Evolutionary conservation across 768 basidiomycete genomes (phyloP).

Genomic region (Mycena rosella): DNA sequence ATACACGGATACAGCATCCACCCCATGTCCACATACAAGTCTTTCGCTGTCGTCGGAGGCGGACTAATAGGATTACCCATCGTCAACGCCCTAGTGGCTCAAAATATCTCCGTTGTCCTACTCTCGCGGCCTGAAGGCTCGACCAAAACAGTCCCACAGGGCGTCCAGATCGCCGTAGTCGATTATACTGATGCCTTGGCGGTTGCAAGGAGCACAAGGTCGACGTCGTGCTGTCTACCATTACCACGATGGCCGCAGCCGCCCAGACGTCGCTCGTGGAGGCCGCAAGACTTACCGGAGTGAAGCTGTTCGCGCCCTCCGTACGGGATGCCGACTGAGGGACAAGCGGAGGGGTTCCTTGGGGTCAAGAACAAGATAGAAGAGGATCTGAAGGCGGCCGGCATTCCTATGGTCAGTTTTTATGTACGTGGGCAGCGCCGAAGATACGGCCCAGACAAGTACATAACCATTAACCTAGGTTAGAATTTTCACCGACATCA

Average conservation of each 20-base stretch:
- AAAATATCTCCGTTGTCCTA: constrained; percentile 45
- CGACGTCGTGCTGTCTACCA: constrained; percentile 52
- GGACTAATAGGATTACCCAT: constrained; percentile 41
- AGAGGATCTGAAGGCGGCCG: no score
- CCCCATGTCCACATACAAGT: constrained; percentile 9
- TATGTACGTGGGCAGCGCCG: no score
- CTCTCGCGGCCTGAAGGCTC: constrained; percentile 31
- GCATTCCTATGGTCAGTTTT: no score
- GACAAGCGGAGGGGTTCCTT: constrained; percentile 42
- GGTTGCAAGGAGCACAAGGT: constrained; percentile 46
- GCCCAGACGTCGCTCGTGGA: constrained; percentile 46
- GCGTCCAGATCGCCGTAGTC: constrained; percentile 44
- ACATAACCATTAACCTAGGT: no score
- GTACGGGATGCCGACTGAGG: constrained; percentile 52
- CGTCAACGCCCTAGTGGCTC: constrained; percentile 61
- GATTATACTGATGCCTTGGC: constrained; percentile 42
- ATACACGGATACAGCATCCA: no score
- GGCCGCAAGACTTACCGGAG: constrained; percentile 51
- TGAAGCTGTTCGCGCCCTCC: constrained; percentile 55
- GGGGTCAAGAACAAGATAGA: constrained; percentile 45
- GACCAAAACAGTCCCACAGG: constrained; percentile 31
- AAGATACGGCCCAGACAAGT: no score
- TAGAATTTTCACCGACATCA: constrained; percentile 33
- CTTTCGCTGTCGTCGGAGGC: constrained; percentile 23
- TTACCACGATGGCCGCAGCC: constrained; percentile 42